A percentile compares a stretch with the other conserved stretches of the same genome.
These are phyloP conservation scores for Agroathelia rolfsii DNA, from an alignment of 1,284 basidiomycete species.

Conservation along the genomic window DNA sequence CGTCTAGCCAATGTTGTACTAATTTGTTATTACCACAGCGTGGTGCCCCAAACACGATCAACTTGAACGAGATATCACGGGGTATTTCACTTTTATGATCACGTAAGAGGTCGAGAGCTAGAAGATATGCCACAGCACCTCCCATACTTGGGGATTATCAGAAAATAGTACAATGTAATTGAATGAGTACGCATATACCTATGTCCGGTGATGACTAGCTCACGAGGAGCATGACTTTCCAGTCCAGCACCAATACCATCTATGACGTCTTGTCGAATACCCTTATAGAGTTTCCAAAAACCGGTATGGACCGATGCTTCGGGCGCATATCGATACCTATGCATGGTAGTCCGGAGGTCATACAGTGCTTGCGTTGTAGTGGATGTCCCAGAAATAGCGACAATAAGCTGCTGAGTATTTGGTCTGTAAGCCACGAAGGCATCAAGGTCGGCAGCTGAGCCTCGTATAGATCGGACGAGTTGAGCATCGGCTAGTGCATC, in stretches of 20 bases:
- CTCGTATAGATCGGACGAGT: constrained; percentile 28
- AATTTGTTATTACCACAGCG: constrained; percentile 34
- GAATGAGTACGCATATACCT: too few relatives aligned
- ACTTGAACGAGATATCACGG: constrained; percentile 21
- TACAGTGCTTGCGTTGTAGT: constrained; percentile 30
- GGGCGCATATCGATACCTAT: too few relatives aligned
- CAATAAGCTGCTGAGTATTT: constrained; percentile 30
- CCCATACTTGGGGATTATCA: too few relatives aligned
- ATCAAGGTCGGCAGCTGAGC: constrained; percentile 30
- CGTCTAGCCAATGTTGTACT: constrained; percentile 29
- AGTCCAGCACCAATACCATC: constrained; percentile 23
- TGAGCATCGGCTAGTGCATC: constrained; percentile 24
- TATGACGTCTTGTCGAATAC: constrained; percentile 24
- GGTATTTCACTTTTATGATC: constrained; percentile 17
- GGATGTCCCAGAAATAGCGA: constrained; percentile 38
- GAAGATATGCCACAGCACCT: constrained; percentile 35
- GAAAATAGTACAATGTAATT: too few relatives aligned
- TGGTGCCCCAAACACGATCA: constrained; percentile 41
- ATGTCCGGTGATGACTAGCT: constrained; percentile 40
- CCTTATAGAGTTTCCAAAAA: constrained; percentile 42
- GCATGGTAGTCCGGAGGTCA: constrained; percentile 30
- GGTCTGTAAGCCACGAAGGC: constrained; percentile 34
- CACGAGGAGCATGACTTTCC: constrained; percentile 20
- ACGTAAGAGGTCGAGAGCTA: constrained; percentile 34
- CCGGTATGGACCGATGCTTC: constrained; percentile 40